These are phyloP conservation scores for Fusarium sp. DNA, from an alignment of 2,329 filamentous ascomycete species.

Conservation along the genomic window DNA sequence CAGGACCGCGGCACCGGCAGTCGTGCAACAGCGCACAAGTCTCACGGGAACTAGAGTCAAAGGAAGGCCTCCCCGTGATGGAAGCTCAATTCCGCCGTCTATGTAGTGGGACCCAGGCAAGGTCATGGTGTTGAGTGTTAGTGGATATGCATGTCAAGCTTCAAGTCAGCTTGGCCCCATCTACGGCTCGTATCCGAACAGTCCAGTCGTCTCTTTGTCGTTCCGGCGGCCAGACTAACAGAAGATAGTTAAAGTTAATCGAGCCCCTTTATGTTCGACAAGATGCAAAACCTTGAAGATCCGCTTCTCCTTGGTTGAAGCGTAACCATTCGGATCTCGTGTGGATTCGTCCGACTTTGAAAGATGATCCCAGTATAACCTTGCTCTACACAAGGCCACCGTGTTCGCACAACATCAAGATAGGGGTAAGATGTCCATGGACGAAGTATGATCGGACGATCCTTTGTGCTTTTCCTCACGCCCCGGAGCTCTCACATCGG, in stretches of 20 bases:
- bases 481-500: not conserved
- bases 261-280: not conserved
- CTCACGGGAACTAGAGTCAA: constrained; percentile 20
- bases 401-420: constrained; percentile 8
- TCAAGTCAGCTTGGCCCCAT: constrained; percentile 16
- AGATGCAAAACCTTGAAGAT: not conserved
- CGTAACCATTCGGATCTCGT: constrained; percentile 3
- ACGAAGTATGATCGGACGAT: not conserved
- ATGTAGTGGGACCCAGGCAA: constrained; percentile 7
- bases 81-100: constrained; percentile 13
- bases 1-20: constrained; percentile 27
- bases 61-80: constrained; percentile 25
- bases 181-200: constrained; percentile 27
- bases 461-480: not conserved
- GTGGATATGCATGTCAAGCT: constrained; percentile 10
- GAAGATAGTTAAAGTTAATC: not conserved
- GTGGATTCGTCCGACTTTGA: not conserved
- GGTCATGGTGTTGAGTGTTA: constrained; percentile 18
- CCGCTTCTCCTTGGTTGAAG: not conserved
- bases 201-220: not conserved
- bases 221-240: not conserved
- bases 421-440: not conserved
- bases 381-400: not conserved
- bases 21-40: constrained; percentile 18
- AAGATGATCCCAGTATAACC: constrained; percentile 2